These are phyloP conservation scores for Cystobasidium tubakii DNA, from an alignment of 768 basidiomycete genomes.

Conservation along the genomic window DNA sequence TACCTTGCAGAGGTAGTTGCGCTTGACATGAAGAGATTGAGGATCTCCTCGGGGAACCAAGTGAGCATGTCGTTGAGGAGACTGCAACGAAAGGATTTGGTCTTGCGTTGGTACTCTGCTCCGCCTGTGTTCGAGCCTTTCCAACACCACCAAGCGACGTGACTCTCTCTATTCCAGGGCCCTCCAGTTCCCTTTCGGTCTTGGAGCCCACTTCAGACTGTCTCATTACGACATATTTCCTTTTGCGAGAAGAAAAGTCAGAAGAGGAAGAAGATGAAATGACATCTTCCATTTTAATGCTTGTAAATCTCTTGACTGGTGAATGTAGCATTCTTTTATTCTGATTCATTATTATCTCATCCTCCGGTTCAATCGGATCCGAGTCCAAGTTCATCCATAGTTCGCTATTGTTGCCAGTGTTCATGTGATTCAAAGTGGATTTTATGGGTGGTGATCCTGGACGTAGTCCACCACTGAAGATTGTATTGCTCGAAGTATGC, in stretches of 20 bases:
- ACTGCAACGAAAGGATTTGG: background rate
- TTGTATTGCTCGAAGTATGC: background rate
- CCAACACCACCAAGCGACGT: background rate
- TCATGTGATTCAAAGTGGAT: background rate
- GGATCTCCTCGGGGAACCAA: background rate
- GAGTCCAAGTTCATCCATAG: constrained; percentile 9
- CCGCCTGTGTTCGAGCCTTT: too few relatives aligned
- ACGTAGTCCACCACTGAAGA: background rate
- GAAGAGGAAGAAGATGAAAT: background rate
- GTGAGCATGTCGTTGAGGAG: background rate
- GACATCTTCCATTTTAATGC: constrained; percentile 2
- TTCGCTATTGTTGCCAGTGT: background rate
- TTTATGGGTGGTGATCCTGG: constrained; percentile 4
- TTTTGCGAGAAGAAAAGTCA: background rate
- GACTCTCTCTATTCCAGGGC: background rate
- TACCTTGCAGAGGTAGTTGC: background rate
- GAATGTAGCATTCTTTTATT: background rate
- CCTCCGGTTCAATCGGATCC: constrained; percentile 19
- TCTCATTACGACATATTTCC: background rate
- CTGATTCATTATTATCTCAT: background rate
- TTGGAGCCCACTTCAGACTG: background rate
- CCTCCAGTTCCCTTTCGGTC: background rate
- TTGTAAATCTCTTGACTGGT: constrained; percentile 4
- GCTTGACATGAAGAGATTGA: background rate
- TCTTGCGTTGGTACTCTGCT: background rate